These are phyloP conservation scores for Lepidium sativum DNA, from an alignment of 345 rosid genomes.

Conservation along the genomic window DNA sequence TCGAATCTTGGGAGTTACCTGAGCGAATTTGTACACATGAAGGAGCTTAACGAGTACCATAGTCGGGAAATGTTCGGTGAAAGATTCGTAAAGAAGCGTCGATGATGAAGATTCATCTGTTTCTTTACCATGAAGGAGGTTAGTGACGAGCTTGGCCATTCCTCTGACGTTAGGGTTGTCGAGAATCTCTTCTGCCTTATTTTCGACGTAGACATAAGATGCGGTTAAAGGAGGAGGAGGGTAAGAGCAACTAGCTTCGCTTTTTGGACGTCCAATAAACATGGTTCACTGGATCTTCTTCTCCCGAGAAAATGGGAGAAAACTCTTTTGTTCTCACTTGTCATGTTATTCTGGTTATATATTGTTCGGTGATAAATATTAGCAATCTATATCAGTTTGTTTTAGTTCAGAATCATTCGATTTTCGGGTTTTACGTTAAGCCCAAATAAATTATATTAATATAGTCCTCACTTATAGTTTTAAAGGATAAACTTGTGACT, in stretches of 20 bases:
- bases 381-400: too few species aligned
- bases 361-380: too few species aligned
- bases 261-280: neutral
- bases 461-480: too few species aligned
- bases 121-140: conserved; percentile 11
- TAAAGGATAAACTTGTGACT: too few species aligned
- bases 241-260: too few species aligned
- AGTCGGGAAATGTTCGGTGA: conserved; percentile 3
- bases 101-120: neutral
- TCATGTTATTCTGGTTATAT: too few species aligned
- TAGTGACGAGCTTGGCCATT: neutral
- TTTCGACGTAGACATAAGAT: neutral
- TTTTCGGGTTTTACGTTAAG: too few species aligned
- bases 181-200: neutral
- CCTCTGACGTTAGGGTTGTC: neutral
- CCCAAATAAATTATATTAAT: too few species aligned
- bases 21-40: neutral
- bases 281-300: neutral
- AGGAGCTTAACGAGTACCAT: conserved; percentile 1
- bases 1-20: too few species aligned
- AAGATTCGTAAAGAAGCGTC: neutral
- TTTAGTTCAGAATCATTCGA: too few species aligned
- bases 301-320: neutral
- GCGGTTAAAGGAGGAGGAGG: conserved; percentile 4
- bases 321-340: too few species aligned